Evolutionary conservation across 441 rosid genomes (phyloP).

Genomic region (Populus hybrid): DNA sequence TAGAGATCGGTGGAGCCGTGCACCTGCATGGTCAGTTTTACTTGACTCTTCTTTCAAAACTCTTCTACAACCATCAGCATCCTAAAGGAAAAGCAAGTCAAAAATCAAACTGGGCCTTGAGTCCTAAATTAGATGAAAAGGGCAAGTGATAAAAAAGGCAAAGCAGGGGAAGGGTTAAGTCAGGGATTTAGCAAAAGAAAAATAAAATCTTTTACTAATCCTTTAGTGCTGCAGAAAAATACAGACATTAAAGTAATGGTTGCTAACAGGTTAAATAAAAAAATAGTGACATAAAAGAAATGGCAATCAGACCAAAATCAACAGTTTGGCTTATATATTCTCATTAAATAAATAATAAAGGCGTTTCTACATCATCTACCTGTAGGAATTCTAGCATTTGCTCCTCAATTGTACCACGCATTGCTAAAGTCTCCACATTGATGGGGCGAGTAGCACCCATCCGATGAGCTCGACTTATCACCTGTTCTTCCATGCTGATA

Average conservation of each 20-base stretch:
- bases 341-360: background rate
- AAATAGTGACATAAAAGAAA: background rate
- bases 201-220: background rate
- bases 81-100: slow-evolving; percentile 34
- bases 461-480: slow-evolving; percentile 95
- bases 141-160: background rate
- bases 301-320: background rate
- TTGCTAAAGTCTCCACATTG: slow-evolving; percentile 82
- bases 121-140: background rate
- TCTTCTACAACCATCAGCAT: slow-evolving; percentile 51
- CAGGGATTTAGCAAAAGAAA: background rate
- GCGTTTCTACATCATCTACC: slow-evolving; percentile 30
- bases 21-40: slow-evolving; percentile 37
- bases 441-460: slow-evolving; percentile 97
- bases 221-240: background rate
- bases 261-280: background rate
- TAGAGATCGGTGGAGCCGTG: slow-evolving; percentile 50
- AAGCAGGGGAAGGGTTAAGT: background rate
- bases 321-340: background rate
- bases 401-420: slow-evolving; percentile 92
- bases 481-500: slow-evolving; percentile 96
- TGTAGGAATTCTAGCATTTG: slow-evolving; percentile 83
- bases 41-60: slow-evolving; percentile 47
- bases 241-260: background rate
- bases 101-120: background rate